Percentiles rank a stretch among this genome's conserved stretches.
Conservation (phyloP, 176 grass and related monocot species). For the Hordeum marinum region DNA sequence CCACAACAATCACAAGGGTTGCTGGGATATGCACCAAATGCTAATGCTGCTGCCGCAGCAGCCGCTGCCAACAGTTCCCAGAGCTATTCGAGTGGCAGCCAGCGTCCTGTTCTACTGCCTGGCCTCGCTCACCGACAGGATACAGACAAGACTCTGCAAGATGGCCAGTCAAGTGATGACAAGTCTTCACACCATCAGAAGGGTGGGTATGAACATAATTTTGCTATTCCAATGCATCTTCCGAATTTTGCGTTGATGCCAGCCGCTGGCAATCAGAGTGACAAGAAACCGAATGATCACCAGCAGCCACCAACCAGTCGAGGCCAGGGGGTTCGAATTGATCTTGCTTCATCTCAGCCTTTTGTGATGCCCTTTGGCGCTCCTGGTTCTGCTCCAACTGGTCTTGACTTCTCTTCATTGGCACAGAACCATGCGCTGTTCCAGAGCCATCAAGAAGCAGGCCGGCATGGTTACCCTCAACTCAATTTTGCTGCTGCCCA, state of each 20-base stretch:
- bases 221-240: constrained; percentile 58
- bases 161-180: constrained; percentile 42
- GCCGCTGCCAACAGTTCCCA: constrained; percentile 34
- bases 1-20: constrained; percentile 51
- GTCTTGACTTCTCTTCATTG: constrained; percentile 83
- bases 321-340: constrained; percentile 63
- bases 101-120: constrained; percentile 39
- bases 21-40: constrained; percentile 39
- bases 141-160: constrained; percentile 37
- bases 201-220: constrained; percentile 43
- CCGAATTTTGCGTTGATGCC: constrained; percentile 69
- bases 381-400: constrained; percentile 44
- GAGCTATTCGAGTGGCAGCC: constrained; percentile 38
- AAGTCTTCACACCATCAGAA: constrained; percentile 65
- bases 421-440: constrained; percentile 70
- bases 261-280: constrained; percentile 42
- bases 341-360: constrained; percentile 72
- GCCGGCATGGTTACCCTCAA: constrained; percentile 67
- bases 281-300: constrained; percentile 55
- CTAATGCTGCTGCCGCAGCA: constrained; percentile 9
- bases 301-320: constrained; percentile 44
- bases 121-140: constrained; percentile 51
- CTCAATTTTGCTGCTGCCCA: constrained; percentile 48
- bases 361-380: constrained; percentile 80
- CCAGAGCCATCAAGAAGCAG: constrained; percentile 76